Evolutionary conservation across 75 land plant genomes (phyloP).

Genomic region (Chamaecyparis obtusa): DNA sequence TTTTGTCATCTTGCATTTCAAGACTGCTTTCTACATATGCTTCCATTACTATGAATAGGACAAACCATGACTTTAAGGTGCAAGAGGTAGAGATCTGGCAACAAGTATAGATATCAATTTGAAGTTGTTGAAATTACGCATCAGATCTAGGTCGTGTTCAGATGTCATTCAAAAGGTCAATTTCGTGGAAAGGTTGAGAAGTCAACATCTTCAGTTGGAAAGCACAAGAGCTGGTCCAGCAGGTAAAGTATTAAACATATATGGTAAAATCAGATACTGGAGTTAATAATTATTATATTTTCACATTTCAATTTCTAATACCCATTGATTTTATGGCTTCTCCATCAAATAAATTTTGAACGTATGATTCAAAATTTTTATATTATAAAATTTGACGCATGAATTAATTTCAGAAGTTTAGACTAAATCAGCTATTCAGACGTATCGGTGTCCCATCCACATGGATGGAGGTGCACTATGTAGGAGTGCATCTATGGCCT

Average conservation of each 20-base stretch:
- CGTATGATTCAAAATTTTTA: background rate
- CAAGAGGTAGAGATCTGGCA: background rate
- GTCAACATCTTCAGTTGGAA: background rate
- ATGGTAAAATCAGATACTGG: background rate
- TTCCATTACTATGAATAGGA: background rate
- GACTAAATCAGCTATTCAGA: background rate
- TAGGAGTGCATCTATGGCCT: background rate
- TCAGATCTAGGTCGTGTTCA: background rate
- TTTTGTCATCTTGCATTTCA: background rate
- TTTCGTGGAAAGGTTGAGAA: background rate
- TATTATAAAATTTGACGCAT: background rate
- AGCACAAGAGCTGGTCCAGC: background rate
- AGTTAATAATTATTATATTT: background rate
- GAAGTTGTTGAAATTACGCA: background rate
- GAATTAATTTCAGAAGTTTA: background rate
- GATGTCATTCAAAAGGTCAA: background rate
- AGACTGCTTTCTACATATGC: background rate
- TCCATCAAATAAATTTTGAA: background rate
- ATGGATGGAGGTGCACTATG: background rate
- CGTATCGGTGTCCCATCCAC: background rate
- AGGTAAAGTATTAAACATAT: background rate
- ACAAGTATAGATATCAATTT: background rate
- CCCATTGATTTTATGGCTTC: background rate
- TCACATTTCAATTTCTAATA: background rate
- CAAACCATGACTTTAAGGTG: background rate